phyloP scores from a whole-genome alignment of 1,139 yeast species.

The Candida sojae region DNA sequence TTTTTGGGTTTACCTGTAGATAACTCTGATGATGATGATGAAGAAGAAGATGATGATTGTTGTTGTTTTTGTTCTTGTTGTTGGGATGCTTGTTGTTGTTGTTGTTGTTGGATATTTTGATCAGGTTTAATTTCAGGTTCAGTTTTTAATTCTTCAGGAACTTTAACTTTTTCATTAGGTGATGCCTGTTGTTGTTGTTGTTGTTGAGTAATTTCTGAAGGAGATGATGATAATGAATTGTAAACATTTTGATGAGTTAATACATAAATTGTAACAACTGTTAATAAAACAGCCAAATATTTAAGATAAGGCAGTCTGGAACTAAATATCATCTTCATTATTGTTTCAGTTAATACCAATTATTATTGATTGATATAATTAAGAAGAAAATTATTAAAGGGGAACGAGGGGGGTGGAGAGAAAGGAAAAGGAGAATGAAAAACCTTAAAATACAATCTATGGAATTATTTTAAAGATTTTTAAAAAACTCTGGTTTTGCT shows the following conservation, averaged over 20 bases:
- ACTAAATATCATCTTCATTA: not conserved
- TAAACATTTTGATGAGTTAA: conserved; percentile 7
- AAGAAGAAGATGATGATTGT: not conserved
- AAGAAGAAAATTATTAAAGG: too few relatives aligned
- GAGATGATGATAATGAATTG: not conserved
- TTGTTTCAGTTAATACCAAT: not conserved
- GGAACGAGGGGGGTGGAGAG: too few relatives aligned
- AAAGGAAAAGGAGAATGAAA: too few relatives aligned
- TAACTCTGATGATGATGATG: not conserved
- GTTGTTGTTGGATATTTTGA: not conserved
- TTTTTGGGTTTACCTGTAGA: not conserved
- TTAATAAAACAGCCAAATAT: conserved; percentile 11
- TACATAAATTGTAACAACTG: conserved; percentile 9
- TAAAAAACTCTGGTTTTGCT: too few relatives aligned
- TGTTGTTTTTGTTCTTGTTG: not conserved
- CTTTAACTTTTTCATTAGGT: conserved; percentile 3
- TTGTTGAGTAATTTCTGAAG: conserved; percentile 1
- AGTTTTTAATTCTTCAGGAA: conserved; percentile 7
- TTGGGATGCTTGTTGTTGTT: not conserved
- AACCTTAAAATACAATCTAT: too few relatives aligned
- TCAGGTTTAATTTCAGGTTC: conserved; percentile 5
- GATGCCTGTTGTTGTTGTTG: not conserved
- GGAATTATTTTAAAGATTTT: too few relatives aligned
- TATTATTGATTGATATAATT: too few relatives aligned
- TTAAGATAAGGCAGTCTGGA: conserved; percentile 12